A percentile compares a stretch with the other conserved stretches of the same genome.
Conservation (phyloP, 768 basidiomycete genomes). For the Lactifluus rugatus region DNA sequence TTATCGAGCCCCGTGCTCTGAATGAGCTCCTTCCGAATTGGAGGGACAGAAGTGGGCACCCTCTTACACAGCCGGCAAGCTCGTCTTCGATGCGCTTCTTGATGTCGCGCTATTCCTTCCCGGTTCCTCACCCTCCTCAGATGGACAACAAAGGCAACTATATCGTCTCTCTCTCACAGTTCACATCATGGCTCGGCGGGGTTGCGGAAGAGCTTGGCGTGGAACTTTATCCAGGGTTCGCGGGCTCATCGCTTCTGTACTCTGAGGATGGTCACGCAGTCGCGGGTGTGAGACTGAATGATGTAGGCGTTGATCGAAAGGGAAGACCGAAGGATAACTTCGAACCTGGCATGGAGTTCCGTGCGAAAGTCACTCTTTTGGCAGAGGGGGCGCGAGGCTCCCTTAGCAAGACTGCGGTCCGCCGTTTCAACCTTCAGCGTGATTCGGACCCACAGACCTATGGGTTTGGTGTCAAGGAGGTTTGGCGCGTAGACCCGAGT, state of each 20-base stretch:
- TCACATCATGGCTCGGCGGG: conserved; percentile 81
- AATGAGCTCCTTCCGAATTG: conserved; percentile 87
- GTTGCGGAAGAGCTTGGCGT: conserved; percentile 84
- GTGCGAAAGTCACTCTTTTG: conserved; percentile 81
- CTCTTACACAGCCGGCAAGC: conserved; percentile 70
- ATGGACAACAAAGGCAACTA: conserved; percentile 95
- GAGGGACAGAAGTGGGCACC: conserved; percentile 56
- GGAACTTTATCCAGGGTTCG: conserved; percentile 95
- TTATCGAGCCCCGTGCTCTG: conserved; percentile 86
- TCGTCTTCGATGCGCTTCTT: conserved; percentile 81
- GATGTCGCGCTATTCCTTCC: conserved; percentile 56
- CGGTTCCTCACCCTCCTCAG: conserved; percentile 92
- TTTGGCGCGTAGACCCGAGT: conserved; percentile 75
- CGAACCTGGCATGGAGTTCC: conserved; percentile 95
- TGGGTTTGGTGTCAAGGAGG: conserved; percentile 93
- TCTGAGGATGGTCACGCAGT: conserved; percentile 52
- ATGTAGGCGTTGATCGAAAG: conserved; percentile 79
- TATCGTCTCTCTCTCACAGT: conserved; percentile 78
- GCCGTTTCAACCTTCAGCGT: conserved; percentile 62
- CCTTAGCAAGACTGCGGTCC: conserved; percentile 69
- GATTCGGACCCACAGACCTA: conserved; percentile 83
- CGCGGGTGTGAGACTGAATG: conserved; percentile 81
- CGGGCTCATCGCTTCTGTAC: conserved; percentile 76
- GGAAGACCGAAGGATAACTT: conserved; percentile 75
- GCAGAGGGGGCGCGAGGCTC: conserved; percentile 95